These are phyloP conservation scores for Teratosphaeria nubilosa DNA, from an alignment of 2,329 filamentous ascomycete genomes.

Conservation along the genomic window DNA sequence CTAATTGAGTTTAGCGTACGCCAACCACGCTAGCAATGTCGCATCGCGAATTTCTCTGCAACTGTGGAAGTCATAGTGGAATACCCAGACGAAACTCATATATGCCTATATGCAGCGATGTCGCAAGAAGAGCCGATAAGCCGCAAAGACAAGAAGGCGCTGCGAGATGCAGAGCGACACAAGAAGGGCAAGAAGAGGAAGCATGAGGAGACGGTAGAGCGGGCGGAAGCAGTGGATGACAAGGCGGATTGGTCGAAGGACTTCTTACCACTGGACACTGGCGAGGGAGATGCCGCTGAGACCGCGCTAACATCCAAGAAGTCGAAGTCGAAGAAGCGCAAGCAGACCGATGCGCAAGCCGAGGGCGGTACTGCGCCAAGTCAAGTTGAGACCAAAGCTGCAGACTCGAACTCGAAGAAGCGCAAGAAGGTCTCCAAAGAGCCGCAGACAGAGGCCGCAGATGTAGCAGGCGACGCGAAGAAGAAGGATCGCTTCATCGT, in stretches of 20 bases:
- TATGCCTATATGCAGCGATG: conserved; percentile 6
- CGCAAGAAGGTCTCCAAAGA: conserved; percentile 12
- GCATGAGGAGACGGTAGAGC: conserved; percentile 11
- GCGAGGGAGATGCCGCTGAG: conserved; percentile 3
- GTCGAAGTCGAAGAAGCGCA: conserved; percentile 16
- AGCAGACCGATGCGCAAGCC: conserved; percentile 2
- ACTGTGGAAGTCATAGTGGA: neutral
- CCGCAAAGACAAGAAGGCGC: conserved; percentile 27
- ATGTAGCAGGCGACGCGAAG: conserved; percentile 4
- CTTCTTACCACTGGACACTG: conserved; percentile 8
- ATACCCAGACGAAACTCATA: neutral
- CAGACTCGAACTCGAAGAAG: conserved; percentile 5
- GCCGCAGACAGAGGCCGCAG: conserved; percentile 9
- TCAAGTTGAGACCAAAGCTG: neutral
- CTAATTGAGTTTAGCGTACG: neutral
- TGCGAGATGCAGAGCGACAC: conserved; percentile 25
- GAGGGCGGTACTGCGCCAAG: neutral
- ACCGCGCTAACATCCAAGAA: conserved; percentile 3
- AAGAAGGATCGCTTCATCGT: conserved; percentile 58
- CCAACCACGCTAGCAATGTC: neutral
- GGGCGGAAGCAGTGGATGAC: conserved; percentile 13
- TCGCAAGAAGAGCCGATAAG: conserved; percentile 18
- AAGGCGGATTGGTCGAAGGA: conserved; percentile 10
- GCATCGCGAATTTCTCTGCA: neutral
- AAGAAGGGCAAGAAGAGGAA: conserved; percentile 27